Conservation (phyloP, 139 green algal genomes). For the Micractinium sp. region DNA sequence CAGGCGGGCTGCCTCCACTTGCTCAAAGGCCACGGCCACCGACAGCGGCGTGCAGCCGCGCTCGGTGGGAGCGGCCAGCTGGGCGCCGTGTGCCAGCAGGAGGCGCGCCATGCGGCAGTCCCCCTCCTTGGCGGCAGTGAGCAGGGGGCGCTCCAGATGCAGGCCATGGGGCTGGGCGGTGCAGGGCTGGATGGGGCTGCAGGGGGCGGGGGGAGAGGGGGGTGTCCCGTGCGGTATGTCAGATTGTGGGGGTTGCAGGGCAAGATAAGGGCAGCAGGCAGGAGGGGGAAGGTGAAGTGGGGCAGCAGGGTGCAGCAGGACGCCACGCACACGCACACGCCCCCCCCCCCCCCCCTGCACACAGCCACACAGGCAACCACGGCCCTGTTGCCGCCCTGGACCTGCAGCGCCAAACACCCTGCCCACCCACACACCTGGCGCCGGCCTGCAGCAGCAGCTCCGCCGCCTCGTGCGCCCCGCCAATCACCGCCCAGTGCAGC, state of each 20-base stretch:
- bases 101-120: background rate
- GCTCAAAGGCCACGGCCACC: background rate
- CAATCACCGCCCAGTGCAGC: slow-evolving; percentile 17
- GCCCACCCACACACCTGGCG: background rate
- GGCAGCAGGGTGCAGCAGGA: background rate
- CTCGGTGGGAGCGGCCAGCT: background rate
- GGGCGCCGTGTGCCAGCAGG: background rate
- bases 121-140: background rate
- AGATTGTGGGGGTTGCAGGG: too few species aligned
- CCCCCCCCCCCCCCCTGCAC: too few species aligned
- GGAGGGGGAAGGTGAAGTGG: background rate
- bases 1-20: background rate
- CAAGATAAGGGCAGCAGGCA: too few species aligned
- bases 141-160: slow-evolving; percentile 3
- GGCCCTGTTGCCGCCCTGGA: too few species aligned
- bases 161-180: background rate
- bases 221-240: too few species aligned
- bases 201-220: background rate
- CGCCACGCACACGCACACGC: background rate
- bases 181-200: slow-evolving; percentile 2
- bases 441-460: background rate
- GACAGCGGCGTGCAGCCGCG: slow-evolving; percentile 3
- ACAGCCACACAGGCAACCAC: background rate
- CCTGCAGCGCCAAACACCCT: background rate
- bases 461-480: background rate